These are phyloP conservation scores for Amniculicola lignicola DNA, from an alignment of 495 filamentous ascomycete species.

Conservation along the genomic window DNA sequence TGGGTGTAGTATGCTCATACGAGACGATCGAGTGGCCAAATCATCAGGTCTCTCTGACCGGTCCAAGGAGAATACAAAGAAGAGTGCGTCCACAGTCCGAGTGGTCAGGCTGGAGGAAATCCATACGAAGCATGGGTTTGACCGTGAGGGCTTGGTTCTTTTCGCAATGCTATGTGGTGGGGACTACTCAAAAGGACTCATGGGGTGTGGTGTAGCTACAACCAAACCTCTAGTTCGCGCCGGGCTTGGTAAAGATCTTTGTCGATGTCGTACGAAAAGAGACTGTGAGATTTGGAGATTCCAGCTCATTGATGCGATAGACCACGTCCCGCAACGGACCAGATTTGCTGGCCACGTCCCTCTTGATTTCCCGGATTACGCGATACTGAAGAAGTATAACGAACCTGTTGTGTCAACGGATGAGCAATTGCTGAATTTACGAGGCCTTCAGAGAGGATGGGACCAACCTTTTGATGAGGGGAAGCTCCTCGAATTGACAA, in stretches of 20 bases:
- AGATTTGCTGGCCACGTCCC: neutral
- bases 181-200: slow-evolving; percentile 35
- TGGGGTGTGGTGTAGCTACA: slow-evolving; percentile 23
- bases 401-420: slow-evolving; percentile 22
- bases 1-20: slow-evolving; percentile 33
- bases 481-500: slow-evolving; percentile 26
- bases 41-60: slow-evolving; percentile 1
- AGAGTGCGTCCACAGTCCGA: slow-evolving; percentile 21
- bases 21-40: slow-evolving; percentile 22
- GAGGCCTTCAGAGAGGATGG: slow-evolving; percentile 29
- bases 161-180: slow-evolving; percentile 35
- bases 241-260: slow-evolving; percentile 15
- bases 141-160: slow-evolving; percentile 28
- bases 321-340: neutral
- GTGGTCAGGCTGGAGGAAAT: slow-evolving; percentile 21
- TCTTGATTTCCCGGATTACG: slow-evolving; percentile 14
- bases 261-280: slow-evolving; percentile 7
- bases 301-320: slow-evolving; percentile 2
- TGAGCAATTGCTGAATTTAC: slow-evolving; percentile 27
- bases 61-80: slow-evolving; percentile 23
- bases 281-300: slow-evolving; percentile 17
- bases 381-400: slow-evolving; percentile 28
- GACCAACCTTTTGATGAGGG: slow-evolving; percentile 24
- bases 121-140: slow-evolving; percentile 8
- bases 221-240: slow-evolving; percentile 12